Base-by-base conservation (phyloP, 768 basidiomycete genomes). In the Panellus pusillus region DNA sequence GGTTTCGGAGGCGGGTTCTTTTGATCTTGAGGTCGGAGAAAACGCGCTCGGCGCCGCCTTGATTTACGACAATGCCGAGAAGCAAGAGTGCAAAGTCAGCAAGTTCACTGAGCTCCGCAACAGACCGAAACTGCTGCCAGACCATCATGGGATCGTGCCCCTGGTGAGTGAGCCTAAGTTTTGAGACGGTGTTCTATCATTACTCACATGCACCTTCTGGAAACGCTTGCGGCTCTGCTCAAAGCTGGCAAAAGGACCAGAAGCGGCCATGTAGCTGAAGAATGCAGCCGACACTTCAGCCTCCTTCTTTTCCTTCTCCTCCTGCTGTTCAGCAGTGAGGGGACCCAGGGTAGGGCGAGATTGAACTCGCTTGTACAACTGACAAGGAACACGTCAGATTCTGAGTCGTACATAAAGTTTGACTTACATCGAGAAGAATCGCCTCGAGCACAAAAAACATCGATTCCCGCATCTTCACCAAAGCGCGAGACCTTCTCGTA, bases 11-110 rank as follows among this genome's bases (percentile, higher is more conserved):
- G n/a, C n/a, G n/a, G n/a, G n/a, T n/a, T n/a, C n/a, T n/a, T n/a
- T n/a, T n/a, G 47, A 56, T 50, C 32, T 50, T 50, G 9, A 51
- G 14, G 41, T 56, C 42, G 1, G 54, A 56, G 31, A 56, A 56
- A 1, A 37, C 17, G 9, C 54, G 49, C 36, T 56, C 54, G 9
- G 24, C 15, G 11, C 52, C 52, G 6, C 31, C 52, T 14, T n/a
- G n/a, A 50, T 54, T 36, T 4, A 50, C 47, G 15, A 48, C 37
- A 24, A 54, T 36, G 17, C 29, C 29, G 31, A 37, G 42, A 6
- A 54, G 47, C 1, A 18, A 6, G 8, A 54, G 37, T 9, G 52
- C 52, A 36, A 54, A 54, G 9, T 54, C 27, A 17, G 47, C 47
- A 4, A 54, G 52, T 28, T 54, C 52, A 6, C 39, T n/a, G n/a